Conservation (phyloP, 2,329 filamentous ascomycete species). For the Aspergillus terreus region DNA sequence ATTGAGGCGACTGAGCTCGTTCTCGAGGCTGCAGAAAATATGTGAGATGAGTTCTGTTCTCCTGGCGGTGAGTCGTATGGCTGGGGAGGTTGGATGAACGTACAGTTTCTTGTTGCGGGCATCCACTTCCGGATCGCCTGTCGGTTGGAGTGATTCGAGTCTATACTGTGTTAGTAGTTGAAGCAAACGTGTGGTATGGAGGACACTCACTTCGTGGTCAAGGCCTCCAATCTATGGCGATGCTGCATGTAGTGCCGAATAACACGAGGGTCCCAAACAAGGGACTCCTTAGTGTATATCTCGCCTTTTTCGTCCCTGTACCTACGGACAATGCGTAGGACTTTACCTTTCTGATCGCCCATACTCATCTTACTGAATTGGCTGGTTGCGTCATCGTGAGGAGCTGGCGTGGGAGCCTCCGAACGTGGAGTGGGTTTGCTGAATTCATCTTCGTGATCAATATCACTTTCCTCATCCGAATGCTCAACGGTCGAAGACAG, state of each 20-base stretch:
- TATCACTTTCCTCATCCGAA: slow-evolving; percentile 69
- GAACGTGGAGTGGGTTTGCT: slow-evolving; percentile 62
- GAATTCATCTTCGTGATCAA: slow-evolving; percentile 49
- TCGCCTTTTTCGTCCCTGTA: slow-evolving; percentile 63
- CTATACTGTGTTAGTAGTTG: slow-evolving; percentile 31
- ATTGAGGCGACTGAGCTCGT: slow-evolving; percentile 77
- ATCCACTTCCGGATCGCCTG: slow-evolving; percentile 65
- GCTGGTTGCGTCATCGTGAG: slow-evolving; percentile 72
- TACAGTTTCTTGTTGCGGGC: slow-evolving; percentile 58
- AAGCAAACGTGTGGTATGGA: neutral
- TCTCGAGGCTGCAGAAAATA: slow-evolving; percentile 53
- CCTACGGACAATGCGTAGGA: slow-evolving; percentile 70
- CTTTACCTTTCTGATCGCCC: slow-evolving; percentile 64
- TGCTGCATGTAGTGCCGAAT: slow-evolving; percentile 85
- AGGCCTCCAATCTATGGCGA: slow-evolving; percentile 66
- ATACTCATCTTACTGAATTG: slow-evolving; percentile 71
- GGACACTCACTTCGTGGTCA: slow-evolving; percentile 65
- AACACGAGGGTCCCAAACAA: slow-evolving; percentile 76
- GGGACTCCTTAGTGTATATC: slow-evolving; percentile 55
- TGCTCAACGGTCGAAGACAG: slow-evolving; percentile 71
- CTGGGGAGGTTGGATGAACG: slow-evolving; percentile 12
- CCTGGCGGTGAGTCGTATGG: neutral
- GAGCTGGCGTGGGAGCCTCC: slow-evolving; percentile 59
- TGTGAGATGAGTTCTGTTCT: neutral
- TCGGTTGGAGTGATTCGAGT: slow-evolving; percentile 59